Percentiles rank a stretch among this genome's conserved stretches.
Conservation (phyloP, 345 rosid species). For the Physaria fendleri region DNA sequence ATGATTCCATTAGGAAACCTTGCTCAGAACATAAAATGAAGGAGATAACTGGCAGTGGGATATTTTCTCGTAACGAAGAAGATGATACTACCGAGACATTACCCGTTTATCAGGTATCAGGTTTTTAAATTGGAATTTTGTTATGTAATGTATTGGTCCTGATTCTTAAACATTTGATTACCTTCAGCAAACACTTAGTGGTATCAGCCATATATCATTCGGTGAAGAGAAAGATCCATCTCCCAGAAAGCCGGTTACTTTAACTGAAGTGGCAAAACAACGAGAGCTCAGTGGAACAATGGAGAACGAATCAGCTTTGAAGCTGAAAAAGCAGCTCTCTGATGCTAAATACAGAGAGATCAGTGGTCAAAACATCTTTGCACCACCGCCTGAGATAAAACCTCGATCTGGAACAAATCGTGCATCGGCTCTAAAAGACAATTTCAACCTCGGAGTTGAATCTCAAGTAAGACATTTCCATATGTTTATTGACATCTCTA, state of each 20-base stretch:
- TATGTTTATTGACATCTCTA: neutral
- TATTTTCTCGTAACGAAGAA: constrained; percentile 59
- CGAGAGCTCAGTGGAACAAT: constrained; percentile 83
- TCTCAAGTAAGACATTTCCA: constrained; percentile 5
- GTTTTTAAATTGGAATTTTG: neutral
- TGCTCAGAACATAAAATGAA: constrained; percentile 91
- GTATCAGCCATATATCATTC: constrained; percentile 90
- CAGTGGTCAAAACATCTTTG: constrained; percentile 90
- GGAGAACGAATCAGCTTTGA: constrained; percentile 55
- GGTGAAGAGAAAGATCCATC: constrained; percentile 71
- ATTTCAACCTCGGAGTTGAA: constrained; percentile 61
- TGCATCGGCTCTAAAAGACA: constrained; percentile 62
- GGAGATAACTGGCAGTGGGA: constrained; percentile 96
- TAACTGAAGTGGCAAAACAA: constrained; percentile 91
- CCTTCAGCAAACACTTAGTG: constrained; percentile 68
- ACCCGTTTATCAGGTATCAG: constrained; percentile 73
- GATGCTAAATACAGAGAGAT: constrained; percentile 90
- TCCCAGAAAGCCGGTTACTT: constrained; percentile 60
- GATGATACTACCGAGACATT: constrained; percentile 45
- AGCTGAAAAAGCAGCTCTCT: constrained; percentile 70
- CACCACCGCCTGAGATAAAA: constrained; percentile 89
- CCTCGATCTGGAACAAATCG: constrained; percentile 68
- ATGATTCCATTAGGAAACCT: constrained; percentile 54
- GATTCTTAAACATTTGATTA: neutral
- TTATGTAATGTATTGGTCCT: neutral